Evolutionary conservation across 148 eudicot species (phyloP).

Genomic region (Selenicereus undatus): DNA sequence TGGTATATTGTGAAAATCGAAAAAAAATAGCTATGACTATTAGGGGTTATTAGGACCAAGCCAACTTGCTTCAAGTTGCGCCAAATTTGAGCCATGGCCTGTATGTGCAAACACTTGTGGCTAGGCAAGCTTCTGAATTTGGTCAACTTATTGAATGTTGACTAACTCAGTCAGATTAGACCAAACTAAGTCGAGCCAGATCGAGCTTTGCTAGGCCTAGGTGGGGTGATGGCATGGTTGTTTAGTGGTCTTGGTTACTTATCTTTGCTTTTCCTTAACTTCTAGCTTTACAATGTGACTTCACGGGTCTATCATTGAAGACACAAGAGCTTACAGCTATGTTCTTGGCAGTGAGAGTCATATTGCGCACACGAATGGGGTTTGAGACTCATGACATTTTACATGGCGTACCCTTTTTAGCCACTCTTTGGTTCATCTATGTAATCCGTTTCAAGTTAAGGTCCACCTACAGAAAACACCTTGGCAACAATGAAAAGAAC

Average conservation of each 20-base stretch:
- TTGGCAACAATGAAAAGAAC: slow-evolving; percentile 59
- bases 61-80: no score
- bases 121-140: no score
- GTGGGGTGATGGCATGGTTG: no score
- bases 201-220: no score
- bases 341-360: slow-evolving; percentile 46
- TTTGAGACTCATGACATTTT: not conserved
- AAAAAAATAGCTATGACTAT: no score
- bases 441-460: slow-evolving; percentile 81
- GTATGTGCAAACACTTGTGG: no score
- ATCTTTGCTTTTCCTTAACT: not conserved
- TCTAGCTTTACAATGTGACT: slow-evolving; percentile 4
- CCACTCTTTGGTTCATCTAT: slow-evolving; percentile 86
- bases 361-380: slow-evolving; percentile 14
- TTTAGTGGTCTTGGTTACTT: not conserved
- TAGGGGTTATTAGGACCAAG: no score
- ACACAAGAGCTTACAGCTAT: slow-evolving; percentile 84
- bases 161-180: no score
- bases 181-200: no score
- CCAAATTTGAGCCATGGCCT: no score
- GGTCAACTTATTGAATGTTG: no score
- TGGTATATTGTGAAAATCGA: no score
- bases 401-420: not conserved
- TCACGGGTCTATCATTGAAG: slow-evolving; percentile 71
- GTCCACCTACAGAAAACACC: slow-evolving; percentile 50